Percentiles rank a stretch among this genome's conserved stretches.
Conservation (phyloP, 768 basidiomycete species). For the Termitomyces sp. region DNA sequence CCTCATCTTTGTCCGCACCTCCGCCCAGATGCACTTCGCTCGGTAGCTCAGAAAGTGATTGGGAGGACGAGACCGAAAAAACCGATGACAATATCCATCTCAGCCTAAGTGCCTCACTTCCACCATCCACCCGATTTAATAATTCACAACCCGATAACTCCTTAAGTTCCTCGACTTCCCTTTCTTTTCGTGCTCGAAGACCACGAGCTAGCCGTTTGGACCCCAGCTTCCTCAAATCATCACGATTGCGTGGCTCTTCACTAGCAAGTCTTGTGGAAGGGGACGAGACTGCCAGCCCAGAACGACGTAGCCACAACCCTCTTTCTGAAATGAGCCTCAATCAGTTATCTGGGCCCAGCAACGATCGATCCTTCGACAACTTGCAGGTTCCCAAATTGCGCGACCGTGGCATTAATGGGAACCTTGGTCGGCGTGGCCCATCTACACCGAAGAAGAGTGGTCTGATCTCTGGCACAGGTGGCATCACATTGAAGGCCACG, state of each 20-base stretch:
- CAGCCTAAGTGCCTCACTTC: conserved; percentile 44
- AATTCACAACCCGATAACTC: conserved; percentile 12
- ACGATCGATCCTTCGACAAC: conserved; percentile 16
- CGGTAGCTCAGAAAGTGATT: conserved; percentile 77
- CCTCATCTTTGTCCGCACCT: conserved; percentile 25
- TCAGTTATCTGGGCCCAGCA: conserved; percentile 29
- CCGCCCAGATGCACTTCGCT: conserved; percentile 43
- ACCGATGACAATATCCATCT: conserved; percentile 73
- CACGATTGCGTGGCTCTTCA: conserved; percentile 39
- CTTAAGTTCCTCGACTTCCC: conserved; percentile 21
- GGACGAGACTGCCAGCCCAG: conserved; percentile 50
- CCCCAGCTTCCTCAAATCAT: conserved; percentile 58
- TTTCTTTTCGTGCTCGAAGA: conserved; percentile 32
- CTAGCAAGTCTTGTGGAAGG: conserved; percentile 70
- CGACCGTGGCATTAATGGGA: conserved; percentile 32
- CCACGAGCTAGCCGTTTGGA: conserved; percentile 68
- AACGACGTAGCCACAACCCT: conserved; percentile 34
- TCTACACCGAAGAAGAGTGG: conserved; percentile 35
- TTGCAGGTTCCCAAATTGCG: conserved; percentile 38
- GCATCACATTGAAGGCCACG: conserved; percentile 14
- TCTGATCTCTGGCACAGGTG: conserved; percentile 5
- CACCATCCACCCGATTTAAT: conserved; percentile 26
- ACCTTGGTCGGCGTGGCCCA: conserved; percentile 49
- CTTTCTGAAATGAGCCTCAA: conserved; percentile 72
- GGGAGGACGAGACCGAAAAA: conserved; percentile 74